These are phyloP conservation scores for Colletotrichum sp. DNA, from an alignment of 2,329 filamentous ascomycete species.

Conservation along the genomic window DNA sequence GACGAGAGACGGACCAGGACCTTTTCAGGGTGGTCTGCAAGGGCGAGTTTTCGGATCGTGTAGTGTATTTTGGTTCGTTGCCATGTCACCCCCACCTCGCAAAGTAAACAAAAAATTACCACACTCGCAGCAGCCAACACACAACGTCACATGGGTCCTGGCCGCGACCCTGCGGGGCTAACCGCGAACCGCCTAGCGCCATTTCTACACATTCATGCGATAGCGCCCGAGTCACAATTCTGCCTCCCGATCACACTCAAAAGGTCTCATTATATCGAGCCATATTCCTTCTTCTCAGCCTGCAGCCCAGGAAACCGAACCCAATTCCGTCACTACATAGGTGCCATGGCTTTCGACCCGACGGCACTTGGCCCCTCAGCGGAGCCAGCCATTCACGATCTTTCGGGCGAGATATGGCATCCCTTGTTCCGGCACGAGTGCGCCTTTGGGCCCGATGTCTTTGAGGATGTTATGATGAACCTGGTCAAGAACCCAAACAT, in stretches of 20 bases:
- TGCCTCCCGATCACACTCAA: not conserved
- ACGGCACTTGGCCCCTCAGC: constrained; percentile 36
- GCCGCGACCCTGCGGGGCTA: constrained; percentile 9
- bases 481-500: constrained; percentile 81
- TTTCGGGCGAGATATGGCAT: constrained; percentile 49
- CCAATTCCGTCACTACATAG: not conserved
- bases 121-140: constrained; percentile 4
- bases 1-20: constrained; percentile 11
- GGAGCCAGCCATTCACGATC: constrained; percentile 38
- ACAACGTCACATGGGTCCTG: constrained; percentile 8
- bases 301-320: constrained; percentile 10
- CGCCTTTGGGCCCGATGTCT: constrained; percentile 67
- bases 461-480: constrained; percentile 73
- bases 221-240: constrained; percentile 6
- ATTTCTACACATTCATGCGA: constrained; percentile 7
- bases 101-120: constrained; percentile 24
- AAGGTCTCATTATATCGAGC: not conserved
- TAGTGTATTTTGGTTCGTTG: constrained; percentile 20
- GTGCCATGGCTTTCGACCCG: constrained; percentile 38
- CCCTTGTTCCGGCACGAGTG: constrained; percentile 63
- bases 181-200: constrained; percentile 3
- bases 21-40: constrained; percentile 17
- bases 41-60: constrained; percentile 3
- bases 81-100: constrained; percentile 22
- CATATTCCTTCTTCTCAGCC: not conserved